phyloP scores from a whole-genome alignment of 2,329 filamentous ascomycete species.

The Aspergillus uvarum region DNA sequence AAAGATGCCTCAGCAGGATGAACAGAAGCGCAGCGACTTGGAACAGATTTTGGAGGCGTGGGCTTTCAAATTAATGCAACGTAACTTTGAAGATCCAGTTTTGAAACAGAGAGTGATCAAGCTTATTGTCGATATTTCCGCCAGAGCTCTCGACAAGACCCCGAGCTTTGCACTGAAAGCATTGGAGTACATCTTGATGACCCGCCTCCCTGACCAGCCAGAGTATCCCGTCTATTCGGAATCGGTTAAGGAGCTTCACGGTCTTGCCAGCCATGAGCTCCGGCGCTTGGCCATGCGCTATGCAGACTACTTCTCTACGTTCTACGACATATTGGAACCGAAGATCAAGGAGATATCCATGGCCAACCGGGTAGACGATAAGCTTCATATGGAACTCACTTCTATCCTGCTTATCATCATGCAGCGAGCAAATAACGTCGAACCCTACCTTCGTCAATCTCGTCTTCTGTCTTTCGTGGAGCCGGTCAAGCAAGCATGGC shows the following conservation, averaged over 20 bases:
- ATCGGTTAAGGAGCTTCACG: conserved; percentile 83
- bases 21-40: conserved; percentile 40
- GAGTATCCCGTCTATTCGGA: conserved; percentile 76
- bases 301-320: conserved; percentile 82
- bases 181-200: conserved; percentile 85
- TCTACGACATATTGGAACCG: conserved; percentile 82
- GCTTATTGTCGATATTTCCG: conserved; percentile 80
- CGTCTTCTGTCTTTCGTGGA: conserved; percentile 75
- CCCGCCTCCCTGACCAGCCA: conserved; percentile 71
- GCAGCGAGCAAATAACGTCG: conserved; percentile 78
- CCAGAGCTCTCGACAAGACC: conserved; percentile 73
- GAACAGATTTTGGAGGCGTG: conserved; percentile 43
- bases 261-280: conserved; percentile 79
- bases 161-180: conserved; percentile 82
- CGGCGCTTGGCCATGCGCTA: conserved; percentile 87
- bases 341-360: conserved; percentile 76
- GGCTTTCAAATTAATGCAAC: conserved; percentile 42
- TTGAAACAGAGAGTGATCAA: conserved; percentile 80
- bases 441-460: conserved; percentile 66
- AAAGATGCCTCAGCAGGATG: conserved; percentile 51
- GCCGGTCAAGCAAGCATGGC: conserved; percentile 81
- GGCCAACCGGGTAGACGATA: conserved; percentile 73
- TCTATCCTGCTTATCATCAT: conserved; percentile 94
- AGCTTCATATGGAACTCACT: conserved; percentile 79
- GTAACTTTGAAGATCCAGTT: conserved; percentile 65